Evolutionary conservation across 345 rosid species (phyloP), one percentile per base, ranked within the genome.

Genomic region (Alliaria petiolata): DNA sequence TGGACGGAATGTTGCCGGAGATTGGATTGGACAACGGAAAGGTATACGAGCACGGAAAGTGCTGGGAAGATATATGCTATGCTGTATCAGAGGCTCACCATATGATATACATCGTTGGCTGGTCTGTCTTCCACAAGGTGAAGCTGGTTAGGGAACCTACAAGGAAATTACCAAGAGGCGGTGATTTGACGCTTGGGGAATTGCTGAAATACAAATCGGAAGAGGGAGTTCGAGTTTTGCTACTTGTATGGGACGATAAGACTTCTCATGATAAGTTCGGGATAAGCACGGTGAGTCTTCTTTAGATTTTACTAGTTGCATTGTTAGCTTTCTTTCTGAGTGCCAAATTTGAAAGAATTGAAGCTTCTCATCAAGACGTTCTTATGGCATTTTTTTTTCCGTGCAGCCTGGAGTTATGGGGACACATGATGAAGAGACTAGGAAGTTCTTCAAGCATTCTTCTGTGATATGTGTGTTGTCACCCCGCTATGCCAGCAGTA

Each of bases 1-100:
- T 70, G 17, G 82, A 82, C 40, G 76, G 77, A 5, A 12, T 57
- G 60, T 75, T 81, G 74, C 90, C 88, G 2, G 69, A 74, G 31
- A 83, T 91, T 14, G 36, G 65, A 28, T 49, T 91, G 58, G 93
- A 88, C 9, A 75, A 54, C 0, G 83, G 89, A 43, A 69, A 69
- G 51, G 76, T 81, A 46, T 91, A 78, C 49, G 65, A 45, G 72
- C 91, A 81, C 0, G 81, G 66, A 0, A 83, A 78, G 4, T 95
- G 99, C 60, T 95, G 99, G 99, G 99, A 95, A 75, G 99, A 95
- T 72, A 86, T 95, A 28, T 91, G 99, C 43, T 60, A 81, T 69
- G 97, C 99, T 0, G 81, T 95, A 9, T 85, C 86, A 0, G 99
- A 91, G 67, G 99, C 99, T 76, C 99, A 95, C 54, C 98, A 95